These are phyloP conservation scores for Auricularia sp. DNA, from an alignment of 768 basidiomycete genomes.

Conservation along the genomic window DNA sequence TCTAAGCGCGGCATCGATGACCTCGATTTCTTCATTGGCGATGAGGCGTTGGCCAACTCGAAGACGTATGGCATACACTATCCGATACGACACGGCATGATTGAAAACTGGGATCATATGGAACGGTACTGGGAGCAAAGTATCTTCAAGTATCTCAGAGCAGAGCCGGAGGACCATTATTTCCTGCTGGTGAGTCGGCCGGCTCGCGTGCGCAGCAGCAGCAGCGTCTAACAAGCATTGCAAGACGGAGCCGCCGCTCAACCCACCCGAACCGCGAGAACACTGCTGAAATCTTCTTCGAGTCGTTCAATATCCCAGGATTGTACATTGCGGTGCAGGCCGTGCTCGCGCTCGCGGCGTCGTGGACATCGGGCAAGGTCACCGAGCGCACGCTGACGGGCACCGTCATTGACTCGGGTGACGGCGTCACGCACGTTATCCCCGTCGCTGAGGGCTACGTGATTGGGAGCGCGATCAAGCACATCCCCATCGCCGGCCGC, in stretches of 20 bases:
- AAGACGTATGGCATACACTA: conserved; percentile 96
- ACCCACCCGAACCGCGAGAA: conserved; percentile 98
- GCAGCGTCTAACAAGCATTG: neutral
- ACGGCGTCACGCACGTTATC: conserved; percentile 98
- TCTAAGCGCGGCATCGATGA: conserved; percentile 97
- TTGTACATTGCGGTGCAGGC: conserved; percentile 98
- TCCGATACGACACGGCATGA: conserved; percentile 94
- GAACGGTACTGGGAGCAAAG: conserved; percentile 99
- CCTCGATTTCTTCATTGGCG: conserved; percentile 98
- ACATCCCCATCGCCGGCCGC: conserved; percentile 96
- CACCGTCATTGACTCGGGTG: conserved; percentile 97
- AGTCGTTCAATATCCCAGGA: conserved; percentile 98
- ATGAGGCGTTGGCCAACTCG: conserved; percentile 91
- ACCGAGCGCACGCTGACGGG: conserved; percentile 88
- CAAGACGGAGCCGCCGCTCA: conserved; percentile 97
- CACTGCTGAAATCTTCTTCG: conserved; percentile 99
- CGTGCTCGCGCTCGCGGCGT: conserved; percentile 93
- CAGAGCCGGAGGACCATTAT: conserved; percentile 98
- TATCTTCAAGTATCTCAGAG: conserved; percentile 98
- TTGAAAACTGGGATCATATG: conserved; percentile 98
- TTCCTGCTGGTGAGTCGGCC: conserved; percentile 65
- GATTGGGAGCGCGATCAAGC: conserved; percentile 97
- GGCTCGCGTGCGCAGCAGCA: neutral
- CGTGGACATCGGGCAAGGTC: conserved; percentile 87
- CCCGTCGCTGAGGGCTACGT: conserved; percentile 95